Evolutionary conservation across 306 rosid genomes (phyloP).

Genomic region (Clitoria ternatea): DNA sequence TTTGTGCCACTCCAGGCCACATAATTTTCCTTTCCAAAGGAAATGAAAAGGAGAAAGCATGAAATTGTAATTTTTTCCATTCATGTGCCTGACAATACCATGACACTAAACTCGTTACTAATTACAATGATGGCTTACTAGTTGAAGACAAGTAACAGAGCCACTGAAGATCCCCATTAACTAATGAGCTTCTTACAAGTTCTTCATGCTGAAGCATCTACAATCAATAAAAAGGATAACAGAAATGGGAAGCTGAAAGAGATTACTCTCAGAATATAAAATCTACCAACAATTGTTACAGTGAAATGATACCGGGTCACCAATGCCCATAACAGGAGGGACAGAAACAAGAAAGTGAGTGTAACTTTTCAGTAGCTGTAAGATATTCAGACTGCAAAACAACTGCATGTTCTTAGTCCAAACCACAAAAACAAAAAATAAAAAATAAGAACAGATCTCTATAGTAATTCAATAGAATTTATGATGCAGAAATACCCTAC

Average conservation of each 20-base stretch:
- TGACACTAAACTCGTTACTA: neutral
- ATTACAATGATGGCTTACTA: conserved; percentile 44
- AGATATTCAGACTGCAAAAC: conserved; percentile 43
- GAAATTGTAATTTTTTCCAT: neutral
- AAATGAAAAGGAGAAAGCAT: neutral
- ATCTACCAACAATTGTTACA: neutral
- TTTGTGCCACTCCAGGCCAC: neutral
- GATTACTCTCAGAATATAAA: conserved; percentile 5
- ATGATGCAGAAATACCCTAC: neutral
- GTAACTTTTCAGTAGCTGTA: conserved; percentile 48
- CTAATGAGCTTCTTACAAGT: conserved; percentile 48
- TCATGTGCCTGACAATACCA: neutral
- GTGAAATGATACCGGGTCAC: conserved; percentile 63
- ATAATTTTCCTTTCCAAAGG: neutral
- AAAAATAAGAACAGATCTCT: no score
- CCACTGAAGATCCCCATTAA: conserved; percentile 60
- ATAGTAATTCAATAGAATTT: neutral
- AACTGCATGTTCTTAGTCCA: neutral
- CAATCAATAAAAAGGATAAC: neutral
- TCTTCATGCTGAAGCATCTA: conserved; percentile 75
- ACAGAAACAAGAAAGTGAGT: conserved; percentile 76
- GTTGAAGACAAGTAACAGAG: conserved; percentile 86
- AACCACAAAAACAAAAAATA: no score
- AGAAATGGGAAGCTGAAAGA: conserved; percentile 3
- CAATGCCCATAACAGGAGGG: conserved; percentile 56